phyloP scores from a whole-genome alignment of 169 alveolate genomes.

The Sarcocystis neurona region DNA sequence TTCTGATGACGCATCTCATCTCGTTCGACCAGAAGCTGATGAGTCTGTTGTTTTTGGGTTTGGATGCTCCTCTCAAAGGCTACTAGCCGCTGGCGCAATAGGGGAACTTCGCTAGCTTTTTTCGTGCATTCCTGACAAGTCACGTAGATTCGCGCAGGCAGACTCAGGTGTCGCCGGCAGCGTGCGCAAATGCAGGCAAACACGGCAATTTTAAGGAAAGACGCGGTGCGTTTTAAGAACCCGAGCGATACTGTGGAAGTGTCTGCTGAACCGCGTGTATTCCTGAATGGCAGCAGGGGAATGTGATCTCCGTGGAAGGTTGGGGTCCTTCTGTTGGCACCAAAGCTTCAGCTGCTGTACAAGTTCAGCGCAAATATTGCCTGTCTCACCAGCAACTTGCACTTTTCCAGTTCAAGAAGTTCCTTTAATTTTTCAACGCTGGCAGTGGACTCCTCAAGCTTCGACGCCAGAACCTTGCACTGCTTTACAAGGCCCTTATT shows the following conservation, averaged over 20 bases:
- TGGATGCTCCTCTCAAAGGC: not conserved
- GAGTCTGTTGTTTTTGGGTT: not conserved
- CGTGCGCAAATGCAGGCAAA: not conserved
- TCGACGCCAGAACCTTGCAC: not conserved
- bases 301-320: too few relatives aligned
- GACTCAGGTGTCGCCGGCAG: not conserved
- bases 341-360: too few relatives aligned
- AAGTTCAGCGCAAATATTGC: too few relatives aligned
- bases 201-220: too few relatives aligned
- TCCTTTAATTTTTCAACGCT: not conserved
- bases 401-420: not conserved
- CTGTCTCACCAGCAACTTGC: conserved; percentile 9
- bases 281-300: too few relatives aligned
- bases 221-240: too few relatives aligned
- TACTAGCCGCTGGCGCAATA: not conserved
- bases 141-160: not conserved
- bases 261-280: too few relatives aligned
- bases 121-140: conserved; percentile 1
- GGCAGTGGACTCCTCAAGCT: not conserved
- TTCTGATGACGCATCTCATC: not conserved
- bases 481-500: conserved; percentile 20
- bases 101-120: not conserved
- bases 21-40: not conserved
- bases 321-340: too few relatives aligned
- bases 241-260: too few relatives aligned